These are phyloP conservation scores for Angomonas deanei DNA, from an alignment of 208 protist genomes.

Conservation along the genomic window DNA sequence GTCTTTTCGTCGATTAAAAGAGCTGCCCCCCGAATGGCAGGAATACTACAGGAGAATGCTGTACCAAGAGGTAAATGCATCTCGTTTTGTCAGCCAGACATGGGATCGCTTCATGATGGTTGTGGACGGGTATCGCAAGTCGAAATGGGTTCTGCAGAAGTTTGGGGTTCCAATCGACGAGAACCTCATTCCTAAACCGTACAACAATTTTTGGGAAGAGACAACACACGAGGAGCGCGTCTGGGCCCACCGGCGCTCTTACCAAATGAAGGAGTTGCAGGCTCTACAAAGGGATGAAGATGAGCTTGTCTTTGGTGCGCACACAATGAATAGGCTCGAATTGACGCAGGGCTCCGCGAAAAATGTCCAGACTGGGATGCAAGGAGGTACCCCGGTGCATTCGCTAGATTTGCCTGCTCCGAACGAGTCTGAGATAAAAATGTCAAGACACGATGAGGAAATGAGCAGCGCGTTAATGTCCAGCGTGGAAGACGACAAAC, in stretches of 20 bases:
- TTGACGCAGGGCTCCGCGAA: constrained; percentile 56
- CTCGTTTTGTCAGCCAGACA: constrained; percentile 77
- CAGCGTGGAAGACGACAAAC: constrained; percentile 85
- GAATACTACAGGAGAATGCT: constrained; percentile 86
- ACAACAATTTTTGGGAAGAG: constrained; percentile 91
- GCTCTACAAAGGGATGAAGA: constrained; percentile 80
- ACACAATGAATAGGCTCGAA: constrained; percentile 63
- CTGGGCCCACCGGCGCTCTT: constrained; percentile 80
- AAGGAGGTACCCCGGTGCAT: constrained; percentile 78
- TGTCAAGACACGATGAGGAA: constrained; percentile 71
- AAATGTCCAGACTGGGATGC: constrained; percentile 75
- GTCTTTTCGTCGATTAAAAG: constrained; percentile 66
- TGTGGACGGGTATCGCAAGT: constrained; percentile 82
- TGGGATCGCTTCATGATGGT: constrained; percentile 91
- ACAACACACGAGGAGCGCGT: constrained; percentile 86
- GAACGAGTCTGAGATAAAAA: constrained; percentile 60
- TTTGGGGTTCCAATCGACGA: constrained; percentile 71
- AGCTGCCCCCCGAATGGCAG: constrained; percentile 75
- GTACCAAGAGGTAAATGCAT: constrained; percentile 72
- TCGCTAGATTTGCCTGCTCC: constrained; percentile 74
- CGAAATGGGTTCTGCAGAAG: constrained; percentile 83
- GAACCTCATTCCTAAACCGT: constrained; percentile 72
- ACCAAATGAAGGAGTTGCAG: constrained; percentile 86
- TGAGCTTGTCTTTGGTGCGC: constrained; percentile 69
- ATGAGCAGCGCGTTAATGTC: constrained; percentile 88